Base-by-base conservation (phyloP, 2,329 filamentous ascomycete genomes). In the Rhynchosporium graminicola region DNA sequence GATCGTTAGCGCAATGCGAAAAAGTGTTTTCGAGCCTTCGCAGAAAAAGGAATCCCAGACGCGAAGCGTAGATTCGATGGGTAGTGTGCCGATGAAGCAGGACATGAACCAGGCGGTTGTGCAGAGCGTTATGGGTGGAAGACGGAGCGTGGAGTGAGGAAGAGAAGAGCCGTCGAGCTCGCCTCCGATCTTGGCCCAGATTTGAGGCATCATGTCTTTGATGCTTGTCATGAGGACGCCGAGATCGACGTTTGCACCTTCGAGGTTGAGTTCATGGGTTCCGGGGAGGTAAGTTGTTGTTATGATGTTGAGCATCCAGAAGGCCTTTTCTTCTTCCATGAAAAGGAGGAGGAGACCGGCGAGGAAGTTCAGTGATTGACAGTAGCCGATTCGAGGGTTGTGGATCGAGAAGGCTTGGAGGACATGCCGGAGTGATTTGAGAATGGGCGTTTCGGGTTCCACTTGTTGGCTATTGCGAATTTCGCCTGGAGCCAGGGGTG, bases 71-170 rank as follows among this genome's bases (percentile, higher is more conserved):
- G 89, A 92, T 77, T 98, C 94, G 65, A 96, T 92, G 1, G 94
- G 94, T 20, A 98, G 79, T 0, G 91, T 96, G 59, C 93, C 92
- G 65, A 97, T 95, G 75, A 95, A 97, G 70, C 95, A 90, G 55
- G 91, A 96, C 94, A 98, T 97, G 76, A 98, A 96, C 94, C 94
- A 98, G 3, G 93, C 91, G 9, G 93, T 97, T 76, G 95, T 92
- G 69, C 92, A 96, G 4, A 98, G 83, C 0, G 91, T 95, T 68
- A 98, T 94, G 12, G 94, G 93, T 0, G 94, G 94, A 10, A 97
- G 82, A 4, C 89, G 83, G n/a, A 64, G 62, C 63, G 73, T 71
- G 2, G 78, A 76, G 52, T 61, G 68, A 10, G 64, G 66, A 63
- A 70, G 57, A 9, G 66, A 67, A 15, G 68, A 63, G 13, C 71